Evolutionary conservation across 768 basidiomycete species (phyloP).

Genomic region (Serendipita sp.): DNA sequence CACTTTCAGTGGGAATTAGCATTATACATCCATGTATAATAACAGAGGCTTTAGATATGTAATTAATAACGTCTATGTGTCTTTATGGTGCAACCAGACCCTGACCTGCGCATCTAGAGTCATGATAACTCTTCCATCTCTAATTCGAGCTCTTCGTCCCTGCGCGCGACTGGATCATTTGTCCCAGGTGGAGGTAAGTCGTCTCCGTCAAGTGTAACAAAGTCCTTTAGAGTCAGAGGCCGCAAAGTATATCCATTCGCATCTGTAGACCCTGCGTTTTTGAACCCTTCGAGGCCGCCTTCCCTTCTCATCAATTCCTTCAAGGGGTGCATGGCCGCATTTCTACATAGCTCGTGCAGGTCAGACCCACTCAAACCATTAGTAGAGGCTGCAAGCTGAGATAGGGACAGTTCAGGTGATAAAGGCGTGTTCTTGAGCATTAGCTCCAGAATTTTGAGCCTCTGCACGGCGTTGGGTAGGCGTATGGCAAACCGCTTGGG

Average conservation of each 20-base stretch:
- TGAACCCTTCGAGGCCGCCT: neutral
- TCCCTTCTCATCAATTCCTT: constrained; percentile 52
- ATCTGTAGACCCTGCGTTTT: constrained; percentile 9
- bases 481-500: constrained; percentile 85
- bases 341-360: constrained; percentile 78
- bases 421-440: constrained; percentile 72
- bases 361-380: constrained; percentile 79
- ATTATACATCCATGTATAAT: no score
- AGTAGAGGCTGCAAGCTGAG: constrained; percentile 45
- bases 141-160: neutral
- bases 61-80: no score
- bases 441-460: constrained; percentile 66
- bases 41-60: no score
- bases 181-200: neutral
- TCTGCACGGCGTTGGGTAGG: constrained; percentile 61
- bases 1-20: no score
- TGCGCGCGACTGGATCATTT: neutral
- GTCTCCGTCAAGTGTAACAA: neutral
- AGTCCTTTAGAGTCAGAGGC: constrained; percentile 4
- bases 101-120: neutral
- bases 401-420: constrained; percentile 41
- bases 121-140: constrained; percentile 2
- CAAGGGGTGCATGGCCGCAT: constrained; percentile 85
- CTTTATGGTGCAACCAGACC: no score
- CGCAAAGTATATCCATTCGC: constrained; percentile 11